Conservation (phyloP, 441 rosid species). For the Adansonia madagascariensis region DNA sequence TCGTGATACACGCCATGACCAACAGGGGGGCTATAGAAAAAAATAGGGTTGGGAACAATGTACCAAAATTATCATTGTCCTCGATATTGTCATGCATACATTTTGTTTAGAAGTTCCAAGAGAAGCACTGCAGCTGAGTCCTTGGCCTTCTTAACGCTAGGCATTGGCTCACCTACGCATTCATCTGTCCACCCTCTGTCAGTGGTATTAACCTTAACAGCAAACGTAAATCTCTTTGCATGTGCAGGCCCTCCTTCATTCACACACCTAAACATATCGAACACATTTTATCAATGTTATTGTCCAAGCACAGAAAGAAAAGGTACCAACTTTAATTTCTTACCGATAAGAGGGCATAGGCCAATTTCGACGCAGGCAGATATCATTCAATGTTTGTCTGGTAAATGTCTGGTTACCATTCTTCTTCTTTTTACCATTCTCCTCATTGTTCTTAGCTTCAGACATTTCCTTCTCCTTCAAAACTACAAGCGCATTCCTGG, state of each 20-base stretch:
- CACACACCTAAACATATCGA: constrained; percentile 61
- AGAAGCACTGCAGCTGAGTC: constrained; percentile 93
- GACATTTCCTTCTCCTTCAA: constrained; percentile 83
- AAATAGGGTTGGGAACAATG: background rate
- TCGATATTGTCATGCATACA: constrained; percentile 41
- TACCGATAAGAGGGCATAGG: constrained; percentile 96
- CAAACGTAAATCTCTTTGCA: constrained; percentile 91
- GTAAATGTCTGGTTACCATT: constrained; percentile 87
- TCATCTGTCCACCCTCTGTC: constrained; percentile 96
- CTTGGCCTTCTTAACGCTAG: constrained; percentile 96
- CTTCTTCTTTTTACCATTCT: constrained; percentile 64
- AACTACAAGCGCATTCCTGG: constrained; percentile 88
- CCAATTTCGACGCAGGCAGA: constrained; percentile 95
- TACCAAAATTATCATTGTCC: background rate
- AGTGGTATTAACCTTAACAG: constrained; percentile 83
- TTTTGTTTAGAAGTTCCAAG: constrained; percentile 68
- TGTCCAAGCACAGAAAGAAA: background rate
- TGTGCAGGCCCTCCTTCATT: constrained; percentile 98
- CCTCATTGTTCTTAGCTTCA: constrained; percentile 53
- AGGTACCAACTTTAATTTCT: constrained; percentile 14
- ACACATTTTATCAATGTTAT: constrained; percentile 13
- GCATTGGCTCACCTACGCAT: constrained; percentile 97
- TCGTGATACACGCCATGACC: background rate
- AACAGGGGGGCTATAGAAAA: background rate
- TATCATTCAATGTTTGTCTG: constrained; percentile 90